phyloP scores from a whole-genome alignment of 108 stramenopile genomes.

The Cyclotella sp. region DNA sequence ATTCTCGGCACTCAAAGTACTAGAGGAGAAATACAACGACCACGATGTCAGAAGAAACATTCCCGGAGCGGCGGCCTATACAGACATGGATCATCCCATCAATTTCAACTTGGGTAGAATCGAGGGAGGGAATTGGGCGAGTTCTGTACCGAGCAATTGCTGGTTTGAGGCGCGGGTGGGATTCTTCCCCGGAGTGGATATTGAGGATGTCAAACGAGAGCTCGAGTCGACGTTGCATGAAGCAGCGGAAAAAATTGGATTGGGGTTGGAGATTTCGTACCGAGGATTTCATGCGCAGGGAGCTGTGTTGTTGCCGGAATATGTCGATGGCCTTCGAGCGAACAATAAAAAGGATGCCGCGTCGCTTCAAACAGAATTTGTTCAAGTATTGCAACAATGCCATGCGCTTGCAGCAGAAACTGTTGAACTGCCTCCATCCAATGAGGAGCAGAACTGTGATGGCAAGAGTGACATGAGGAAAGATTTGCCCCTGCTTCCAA shows the following conservation, averaged over 20 bases:
- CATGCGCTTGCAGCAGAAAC: slow-evolving; percentile 5
- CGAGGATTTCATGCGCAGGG: slow-evolving; percentile 33
- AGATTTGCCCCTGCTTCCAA: slow-evolving; percentile 15
- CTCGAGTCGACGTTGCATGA: slow-evolving; percentile 15
- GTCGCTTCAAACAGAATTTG: slow-evolving; percentile 32
- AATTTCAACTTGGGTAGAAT: slow-evolving; percentile 34
- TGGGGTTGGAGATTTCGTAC: slow-evolving; percentile 28
- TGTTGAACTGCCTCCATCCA: not conserved
- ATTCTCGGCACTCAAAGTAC: slow-evolving; percentile 10
- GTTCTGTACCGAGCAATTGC: slow-evolving; percentile 24
- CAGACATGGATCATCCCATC: slow-evolving; percentile 24
- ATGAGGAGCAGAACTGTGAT: not conserved
- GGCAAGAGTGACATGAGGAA: not conserved
- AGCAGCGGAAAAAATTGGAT: slow-evolving; percentile 15
- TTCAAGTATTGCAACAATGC: slow-evolving; percentile 20
- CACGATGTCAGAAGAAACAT: not conserved
- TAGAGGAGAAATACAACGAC: slow-evolving; percentile 28
- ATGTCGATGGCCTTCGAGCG: not conserved
- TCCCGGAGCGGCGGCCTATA: slow-evolving; percentile 14
- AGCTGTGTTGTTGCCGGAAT: slow-evolving; percentile 32
- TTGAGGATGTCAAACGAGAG: slow-evolving; percentile 33
- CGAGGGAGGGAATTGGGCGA: slow-evolving; percentile 32
- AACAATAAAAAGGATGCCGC: not conserved
- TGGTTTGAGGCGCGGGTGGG: slow-evolving; percentile 36
- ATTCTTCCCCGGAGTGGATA: slow-evolving; percentile 23